phyloP scores from a whole-genome alignment of 2,329 filamentous ascomycete genomes.

The Aspergillus aculeatinus region DNA sequence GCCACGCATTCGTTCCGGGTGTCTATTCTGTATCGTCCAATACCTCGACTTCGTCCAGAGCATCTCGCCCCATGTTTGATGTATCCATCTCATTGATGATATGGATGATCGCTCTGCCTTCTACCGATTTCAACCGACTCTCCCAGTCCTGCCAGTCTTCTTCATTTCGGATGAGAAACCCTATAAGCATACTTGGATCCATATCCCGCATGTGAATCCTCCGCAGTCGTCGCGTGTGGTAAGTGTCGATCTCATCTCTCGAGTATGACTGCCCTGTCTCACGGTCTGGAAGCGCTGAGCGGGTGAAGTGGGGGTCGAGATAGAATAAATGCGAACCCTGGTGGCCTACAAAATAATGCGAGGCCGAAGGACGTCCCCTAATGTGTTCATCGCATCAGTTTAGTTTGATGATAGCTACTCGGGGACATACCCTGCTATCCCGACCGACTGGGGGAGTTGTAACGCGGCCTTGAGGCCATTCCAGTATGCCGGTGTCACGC shows the following conservation, averaged over 20 bases:
- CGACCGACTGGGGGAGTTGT: conserved; percentile 88
- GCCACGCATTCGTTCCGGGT: too few relatives aligned
- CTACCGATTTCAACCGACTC: conserved; percentile 67
- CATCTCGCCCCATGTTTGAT: conserved; percentile 60
- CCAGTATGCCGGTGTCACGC: conserved; percentile 92
- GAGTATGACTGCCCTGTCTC: conserved; percentile 53
- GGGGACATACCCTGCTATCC: conserved; percentile 76
- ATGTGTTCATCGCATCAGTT: conserved; percentile 13
- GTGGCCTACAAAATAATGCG: conserved; percentile 72
- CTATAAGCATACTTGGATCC: conserved; percentile 97
- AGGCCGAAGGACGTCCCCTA: conserved; percentile 88
- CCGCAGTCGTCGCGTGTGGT: conserved; percentile 82
- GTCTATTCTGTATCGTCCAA: conserved; percentile 64
- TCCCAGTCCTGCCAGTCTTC: conserved; percentile 85
- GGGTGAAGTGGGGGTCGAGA: conserved; percentile 87
- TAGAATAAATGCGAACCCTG: conserved; percentile 86
- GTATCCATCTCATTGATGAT: conserved; percentile 66
- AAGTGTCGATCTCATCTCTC: conserved; percentile 72
- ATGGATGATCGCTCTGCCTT: conserved; percentile 82
- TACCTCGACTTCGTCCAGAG: conserved; percentile 85
- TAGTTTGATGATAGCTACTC: conserved; percentile 24
- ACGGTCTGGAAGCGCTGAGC: conserved; percentile 69
- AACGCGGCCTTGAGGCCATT: conserved; percentile 83
- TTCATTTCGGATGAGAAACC: conserved; percentile 80
- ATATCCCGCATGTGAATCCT: conserved; percentile 84